Evolutionary conservation across 1,284 basidiomycete species (phyloP).

Genomic region (Boletus calvinii): DNA sequence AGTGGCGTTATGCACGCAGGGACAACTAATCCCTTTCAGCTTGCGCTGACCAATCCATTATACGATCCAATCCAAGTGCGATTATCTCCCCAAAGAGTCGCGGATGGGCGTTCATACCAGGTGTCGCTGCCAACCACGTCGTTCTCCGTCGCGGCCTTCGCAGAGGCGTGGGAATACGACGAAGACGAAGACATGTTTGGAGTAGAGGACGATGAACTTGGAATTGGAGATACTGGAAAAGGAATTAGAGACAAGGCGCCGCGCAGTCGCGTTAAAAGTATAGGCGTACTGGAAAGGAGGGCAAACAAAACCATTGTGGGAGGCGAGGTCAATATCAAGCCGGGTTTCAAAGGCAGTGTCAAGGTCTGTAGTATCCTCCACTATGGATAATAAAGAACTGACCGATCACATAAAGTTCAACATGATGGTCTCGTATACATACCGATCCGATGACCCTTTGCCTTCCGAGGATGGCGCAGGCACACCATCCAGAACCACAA

Average conservation of each 20-base stretch:
- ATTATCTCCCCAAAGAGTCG: slow-evolving; percentile 64
- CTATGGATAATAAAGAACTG: slow-evolving; percentile 3
- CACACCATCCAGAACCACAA: slow-evolving; percentile 46
- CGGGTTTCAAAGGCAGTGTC: slow-evolving; percentile 69
- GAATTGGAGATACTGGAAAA: slow-evolving; percentile 36
- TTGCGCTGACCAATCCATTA: slow-evolving; percentile 89
- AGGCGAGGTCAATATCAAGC: slow-evolving; percentile 78
- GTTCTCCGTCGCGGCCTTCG: slow-evolving; percentile 84
- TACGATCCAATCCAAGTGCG: slow-evolving; percentile 92
- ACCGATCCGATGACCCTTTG: slow-evolving; percentile 81
- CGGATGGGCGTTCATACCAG: slow-evolving; percentile 53
- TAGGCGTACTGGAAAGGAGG: slow-evolving; percentile 80
- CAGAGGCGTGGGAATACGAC: slow-evolving; percentile 95
- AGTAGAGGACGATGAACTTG: slow-evolving; percentile 66
- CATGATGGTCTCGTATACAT: slow-evolving; percentile 89
- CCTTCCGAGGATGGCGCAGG: slow-evolving; percentile 57
- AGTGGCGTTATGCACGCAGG: slow-evolving; percentile 62
- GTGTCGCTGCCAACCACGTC: slow-evolving; percentile 72
- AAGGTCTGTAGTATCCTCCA: slow-evolving; percentile 54
- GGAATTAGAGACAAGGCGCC: slow-evolving; percentile 41
- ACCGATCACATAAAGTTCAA: slow-evolving; percentile 70
- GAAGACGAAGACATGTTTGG: slow-evolving; percentile 85
- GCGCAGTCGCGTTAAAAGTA: slow-evolving; percentile 57
- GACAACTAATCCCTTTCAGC: slow-evolving; percentile 81
- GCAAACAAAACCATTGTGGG: slow-evolving; percentile 86